phyloP scores from a whole-genome alignment of 768 basidiomycete genomes.

The Pulveroboletus ravenelii region DNA sequence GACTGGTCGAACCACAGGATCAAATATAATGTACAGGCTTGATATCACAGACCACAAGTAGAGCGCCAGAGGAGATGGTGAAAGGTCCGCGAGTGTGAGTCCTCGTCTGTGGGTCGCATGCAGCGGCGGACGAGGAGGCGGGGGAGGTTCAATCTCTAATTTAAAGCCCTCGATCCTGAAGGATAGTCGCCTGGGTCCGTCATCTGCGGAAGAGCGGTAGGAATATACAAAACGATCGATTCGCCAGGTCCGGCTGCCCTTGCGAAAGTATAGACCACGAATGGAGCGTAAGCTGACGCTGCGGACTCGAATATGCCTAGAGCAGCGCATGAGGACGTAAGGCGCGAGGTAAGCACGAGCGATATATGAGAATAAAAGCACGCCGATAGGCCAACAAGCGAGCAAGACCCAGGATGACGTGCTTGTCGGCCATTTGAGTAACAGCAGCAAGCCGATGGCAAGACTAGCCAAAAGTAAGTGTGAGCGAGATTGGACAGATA shows the following conservation, averaged over 20 bases:
- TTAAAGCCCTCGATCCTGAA: slow-evolving; percentile 59
- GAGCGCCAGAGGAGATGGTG: slow-evolving; percentile 34
- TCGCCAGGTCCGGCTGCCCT: slow-evolving; percentile 48
- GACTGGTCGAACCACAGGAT: slow-evolving; percentile 59
- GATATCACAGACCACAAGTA: slow-evolving; percentile 31
- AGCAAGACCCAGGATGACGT: slow-evolving; percentile 37
- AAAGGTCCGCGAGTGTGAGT: slow-evolving; percentile 39
- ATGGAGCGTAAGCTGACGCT: slow-evolving; percentile 76
- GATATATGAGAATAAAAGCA: slow-evolving; percentile 51
- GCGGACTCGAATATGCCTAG: slow-evolving; percentile 58
- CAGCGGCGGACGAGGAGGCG: slow-evolving; percentile 11
- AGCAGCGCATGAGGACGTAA: slow-evolving; percentile 54
- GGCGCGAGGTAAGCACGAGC: slow-evolving; percentile 66
- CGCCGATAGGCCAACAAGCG: slow-evolving; percentile 47
- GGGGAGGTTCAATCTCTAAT: slow-evolving; percentile 40
- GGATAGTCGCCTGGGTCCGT: slow-evolving; percentile 50
- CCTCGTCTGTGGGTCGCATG: slow-evolving; percentile 34
- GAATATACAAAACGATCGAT: slow-evolving; percentile 64
- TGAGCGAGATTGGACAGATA: not conserved
- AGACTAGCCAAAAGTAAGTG: slow-evolving; percentile 13
- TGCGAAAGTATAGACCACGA: slow-evolving; percentile 66
- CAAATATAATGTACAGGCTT: slow-evolving; percentile 41
- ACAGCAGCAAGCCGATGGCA: slow-evolving; percentile 7
- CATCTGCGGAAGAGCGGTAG: slow-evolving; percentile 48
- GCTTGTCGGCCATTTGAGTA: slow-evolving; percentile 20